Evolutionary conservation across 495 filamentous ascomycete species (phyloP), one percentile per base, ranked within the genome.

Genomic region (Articulospora tetracladia): DNA sequence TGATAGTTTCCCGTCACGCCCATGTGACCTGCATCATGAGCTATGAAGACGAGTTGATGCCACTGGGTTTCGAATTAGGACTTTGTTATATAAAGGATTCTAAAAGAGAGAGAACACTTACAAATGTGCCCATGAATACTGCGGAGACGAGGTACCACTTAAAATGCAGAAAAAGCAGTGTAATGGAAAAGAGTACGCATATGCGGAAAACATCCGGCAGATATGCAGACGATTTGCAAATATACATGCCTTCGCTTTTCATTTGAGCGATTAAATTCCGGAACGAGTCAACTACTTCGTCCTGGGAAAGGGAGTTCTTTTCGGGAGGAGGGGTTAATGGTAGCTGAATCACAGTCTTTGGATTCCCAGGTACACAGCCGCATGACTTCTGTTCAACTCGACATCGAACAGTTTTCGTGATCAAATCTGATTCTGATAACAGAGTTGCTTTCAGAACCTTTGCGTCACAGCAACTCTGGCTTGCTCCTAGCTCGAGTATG

Each of bases 11-110:
- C 92, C 26, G 93, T 98, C 63, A 98, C 96, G 59, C 88, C 93
- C 86, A 96, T 93, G 72, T 98, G 93, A 3, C 91, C 91, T 39
- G 93, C 90, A 79, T 98, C 93, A 75, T 98, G 93, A 63, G 90
- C 93, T 6, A 87, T 84, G 73, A 98, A 97, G 53, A 93, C 88
- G 25, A 97, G 81, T 67, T 50, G 47, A n/a, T 50, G 47, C 47
- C 47, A 50, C 22, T 24, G 11, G n/a, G 17, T 8, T 25, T 6
- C 20, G 19, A 3, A 44, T 44, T 44, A 44, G 39, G n/a, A 15
- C 10, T 19, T 44, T 7, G 39, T 15, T n/a, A 3, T 12, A 12
- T 17, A 44, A 3, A 19, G 39, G 39, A n/a, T n/a, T n/a, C n/a
- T n/a, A n/a, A n/a, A 44, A n/a, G 15, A 44, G 39, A 44, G 30